Conservation (phyloP, 2,329 filamentous ascomycete species). For the Ceratocystis ficicola region DNA sequence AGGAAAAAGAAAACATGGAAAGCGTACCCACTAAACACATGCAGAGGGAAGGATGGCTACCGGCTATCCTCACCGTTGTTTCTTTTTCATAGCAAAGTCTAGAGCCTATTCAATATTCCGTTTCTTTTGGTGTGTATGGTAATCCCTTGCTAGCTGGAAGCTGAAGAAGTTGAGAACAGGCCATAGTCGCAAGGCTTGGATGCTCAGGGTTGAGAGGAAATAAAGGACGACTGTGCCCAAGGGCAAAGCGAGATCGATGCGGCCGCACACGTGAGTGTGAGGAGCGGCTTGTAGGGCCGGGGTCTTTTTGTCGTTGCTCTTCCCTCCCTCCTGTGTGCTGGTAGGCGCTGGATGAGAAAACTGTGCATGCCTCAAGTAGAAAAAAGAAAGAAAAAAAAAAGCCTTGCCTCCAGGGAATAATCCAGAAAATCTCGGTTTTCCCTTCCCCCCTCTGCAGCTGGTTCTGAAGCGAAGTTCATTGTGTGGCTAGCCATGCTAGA, state of each 20-base stretch:
- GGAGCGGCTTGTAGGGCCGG: not conserved
- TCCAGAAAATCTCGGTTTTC: not conserved
- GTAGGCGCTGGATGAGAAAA: not conserved
- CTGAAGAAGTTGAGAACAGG: not conserved
- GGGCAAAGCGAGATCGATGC: not conserved
- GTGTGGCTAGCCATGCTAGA: not conserved
- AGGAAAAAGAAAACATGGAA: not conserved
- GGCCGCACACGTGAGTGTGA: not conserved
- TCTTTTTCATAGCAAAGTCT: not conserved
- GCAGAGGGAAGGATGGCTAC: not conserved
- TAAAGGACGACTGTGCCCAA: not conserved
- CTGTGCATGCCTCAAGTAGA: not conserved
- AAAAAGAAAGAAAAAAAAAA: no score
- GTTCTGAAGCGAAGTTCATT: not conserved
- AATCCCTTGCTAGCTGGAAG: not conserved
- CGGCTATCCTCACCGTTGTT: not conserved
- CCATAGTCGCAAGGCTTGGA: not conserved
- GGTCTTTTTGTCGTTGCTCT: not conserved
- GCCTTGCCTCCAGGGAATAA: not conserved
- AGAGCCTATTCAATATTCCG: not conserved
- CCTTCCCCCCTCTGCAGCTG: not conserved
- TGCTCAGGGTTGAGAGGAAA: not conserved
- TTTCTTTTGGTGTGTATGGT: conserved; percentile 2
- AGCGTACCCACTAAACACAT: not conserved
- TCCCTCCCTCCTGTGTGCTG: no score